phyloP scores from a whole-genome alignment of 805 yeast genomes.

The Lipomyces mesembrius region DNA sequence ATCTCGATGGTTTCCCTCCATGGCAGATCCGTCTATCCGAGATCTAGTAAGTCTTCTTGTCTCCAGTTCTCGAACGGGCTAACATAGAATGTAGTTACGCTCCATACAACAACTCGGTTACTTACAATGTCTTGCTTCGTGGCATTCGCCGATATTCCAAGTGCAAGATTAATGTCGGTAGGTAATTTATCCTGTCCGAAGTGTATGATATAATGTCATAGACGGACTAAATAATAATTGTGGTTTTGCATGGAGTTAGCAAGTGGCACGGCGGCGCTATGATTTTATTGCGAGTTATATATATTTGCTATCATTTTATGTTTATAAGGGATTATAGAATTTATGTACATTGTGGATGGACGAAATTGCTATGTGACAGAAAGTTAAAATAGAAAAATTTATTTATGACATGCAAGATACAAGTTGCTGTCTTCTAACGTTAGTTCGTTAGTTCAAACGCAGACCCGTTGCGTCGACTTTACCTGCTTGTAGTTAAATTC shows the following conservation, averaged over 20 bases:
- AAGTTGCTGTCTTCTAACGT: too few species aligned
- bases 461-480: too few species aligned
- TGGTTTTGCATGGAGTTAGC: neutral
- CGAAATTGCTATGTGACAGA: too few species aligned
- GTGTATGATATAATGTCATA: neutral
- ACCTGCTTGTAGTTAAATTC: too few species aligned
- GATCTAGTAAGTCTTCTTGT: conserved; percentile 50
- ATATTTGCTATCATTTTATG: neutral
- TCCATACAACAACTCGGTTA: conserved; percentile 33
- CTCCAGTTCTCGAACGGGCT: neutral
- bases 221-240: neutral
- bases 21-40: conserved; percentile 95
- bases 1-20: conserved; percentile 94
- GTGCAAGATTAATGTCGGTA: conserved; percentile 88
- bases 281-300: neutral
- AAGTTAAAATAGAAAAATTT: too few species aligned
- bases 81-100: conserved; percentile 24
- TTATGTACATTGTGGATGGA: neutral
- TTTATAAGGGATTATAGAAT: neutral
- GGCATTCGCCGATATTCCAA: conserved; percentile 57
- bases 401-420: too few species aligned
- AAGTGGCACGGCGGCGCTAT: neutral
- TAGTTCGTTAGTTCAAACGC: too few species aligned
- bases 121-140: conserved; percentile 59
- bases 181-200: conserved; percentile 47